Percentiles rank a stretch among this genome's conserved stretches.
phyloP scores from a whole-genome alignment of 169 alveolate genomes.

The Plasmodium adleri region DNA sequence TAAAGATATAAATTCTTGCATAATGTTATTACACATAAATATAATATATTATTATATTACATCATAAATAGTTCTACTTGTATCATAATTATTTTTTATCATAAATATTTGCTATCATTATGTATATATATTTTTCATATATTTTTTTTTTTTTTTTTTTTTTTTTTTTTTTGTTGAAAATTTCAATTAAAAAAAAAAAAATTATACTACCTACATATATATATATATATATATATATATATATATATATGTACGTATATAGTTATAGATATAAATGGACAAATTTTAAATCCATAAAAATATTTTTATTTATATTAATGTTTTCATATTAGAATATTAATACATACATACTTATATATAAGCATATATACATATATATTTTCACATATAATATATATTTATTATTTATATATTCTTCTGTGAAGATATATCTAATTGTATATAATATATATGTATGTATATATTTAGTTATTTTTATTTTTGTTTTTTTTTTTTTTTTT shows the following conservation, averaged over 20 bases:
- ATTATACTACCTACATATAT: too few species aligned
- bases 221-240: not conserved
- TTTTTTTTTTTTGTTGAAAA: constrained; percentile 62
- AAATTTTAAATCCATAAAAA: constrained; percentile 64
- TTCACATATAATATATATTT: constrained; percentile 12
- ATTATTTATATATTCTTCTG: too few species aligned
- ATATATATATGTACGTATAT: not conserved
- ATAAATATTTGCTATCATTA: too few species aligned
- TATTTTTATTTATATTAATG: constrained; percentile 16
- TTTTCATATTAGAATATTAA: constrained; percentile 33
- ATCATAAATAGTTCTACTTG: not conserved
- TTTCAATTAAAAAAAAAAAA: constrained; percentile 60
- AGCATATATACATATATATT: not conserved
- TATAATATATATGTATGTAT: not conserved
- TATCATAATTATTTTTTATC: constrained; percentile 7
- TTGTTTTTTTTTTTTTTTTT: too few species aligned
- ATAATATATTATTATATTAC: not conserved
- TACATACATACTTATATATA: constrained; percentile 31
- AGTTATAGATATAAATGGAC: constrained; percentile 20
- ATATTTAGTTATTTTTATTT: not conserved
- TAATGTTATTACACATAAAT: not conserved
- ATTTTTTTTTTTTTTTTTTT: constrained; percentile 36
- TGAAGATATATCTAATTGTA: too few species aligned
- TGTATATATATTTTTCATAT: not conserved
- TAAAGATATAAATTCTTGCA: not conserved